Base-by-base conservation (phyloP, 2,329 filamentous ascomycete species). In the Lizonia empirigonia region DNA sequence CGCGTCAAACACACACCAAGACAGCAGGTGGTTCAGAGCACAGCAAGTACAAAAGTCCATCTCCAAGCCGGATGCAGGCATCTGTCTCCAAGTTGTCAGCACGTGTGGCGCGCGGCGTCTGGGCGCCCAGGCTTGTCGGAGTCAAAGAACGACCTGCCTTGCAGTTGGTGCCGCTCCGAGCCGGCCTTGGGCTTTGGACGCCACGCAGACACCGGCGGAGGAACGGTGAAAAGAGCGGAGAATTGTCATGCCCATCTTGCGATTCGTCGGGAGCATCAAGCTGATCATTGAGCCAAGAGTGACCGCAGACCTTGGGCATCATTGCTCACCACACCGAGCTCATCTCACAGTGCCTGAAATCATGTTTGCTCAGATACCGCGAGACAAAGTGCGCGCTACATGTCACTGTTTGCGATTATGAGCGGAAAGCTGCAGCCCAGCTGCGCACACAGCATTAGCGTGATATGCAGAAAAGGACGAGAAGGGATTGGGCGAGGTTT, bases 81-180 rank as follows among this genome's bases (percentile, higher is more conserved):
- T 50, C n/a, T 44, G 50, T 29, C 38, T 50, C 41, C 46, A 41
- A 39, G 34, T 49, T 37, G 15, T 39, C 36, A 47, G 50, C 55
- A 57, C 58, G 49, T 59, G 53, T 37, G 42, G 52, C 51, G 52
- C 51, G 56, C 44, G 54, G 50, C 54, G 19, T 34, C 54, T 56
- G 53, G 54, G 56, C 53, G 51, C 53, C 53, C 36, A 55, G 55
- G 35, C 44, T 55, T 55, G 44, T 52, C 40, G 37, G 39, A 44
- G 40, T 50, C 50, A 39, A 35, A 37, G 29, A 51, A 44, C 52
- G 44, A 22, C 22, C 44, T 52, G 44, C 50, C 44, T 52, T 44
- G 44, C 38, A 44, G 44, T 41, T 46, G 51, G 51, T 47, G 50
- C 35, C 55, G 52, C 49, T 42, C 50, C 39, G 36, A 50, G 45